Evolutionary conservation across 2,329 filamentous ascomycete genomes (phyloP).

Genomic region (Talaromyces sp.): DNA sequence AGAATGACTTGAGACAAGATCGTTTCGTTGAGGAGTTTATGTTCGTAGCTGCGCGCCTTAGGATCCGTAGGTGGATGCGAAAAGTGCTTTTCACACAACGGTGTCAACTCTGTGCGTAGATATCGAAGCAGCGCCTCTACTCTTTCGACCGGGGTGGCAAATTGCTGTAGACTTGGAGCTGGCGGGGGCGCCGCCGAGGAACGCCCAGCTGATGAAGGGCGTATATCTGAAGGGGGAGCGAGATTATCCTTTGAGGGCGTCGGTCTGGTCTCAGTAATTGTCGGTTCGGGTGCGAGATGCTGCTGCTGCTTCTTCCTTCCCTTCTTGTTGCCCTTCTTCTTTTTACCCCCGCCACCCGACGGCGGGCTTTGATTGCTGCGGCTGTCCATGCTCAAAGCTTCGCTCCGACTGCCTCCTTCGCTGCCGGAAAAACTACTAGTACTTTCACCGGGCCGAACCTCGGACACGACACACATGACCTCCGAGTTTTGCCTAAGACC

Average conservation of each 20-base stretch:
- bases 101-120: slow-evolving; percentile 37
- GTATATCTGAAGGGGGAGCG: slow-evolving; percentile 19
- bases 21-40: slow-evolving; percentile 44
- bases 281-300: slow-evolving; percentile 3
- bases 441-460: slow-evolving; percentile 31
- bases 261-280: background rate
- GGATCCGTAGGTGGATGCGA: slow-evolving; percentile 38
- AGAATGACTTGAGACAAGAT: slow-evolving; percentile 44
- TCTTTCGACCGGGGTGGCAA: slow-evolving; percentile 37
- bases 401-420: slow-evolving; percentile 24
- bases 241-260: background rate
- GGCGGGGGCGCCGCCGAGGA: slow-evolving; percentile 25
- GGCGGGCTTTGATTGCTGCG: slow-evolving; percentile 11
- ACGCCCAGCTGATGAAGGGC: slow-evolving; percentile 17
- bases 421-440: slow-evolving; percentile 34
- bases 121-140: slow-evolving; percentile 37
- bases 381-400: slow-evolving; percentile 19
- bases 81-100: slow-evolving; percentile 39
- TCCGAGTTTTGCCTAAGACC: slow-evolving; percentile 49
- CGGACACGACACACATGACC: slow-evolving; percentile 46
- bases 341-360: slow-evolving; percentile 7
- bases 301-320: slow-evolving; percentile 25
- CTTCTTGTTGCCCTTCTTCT: slow-evolving; percentile 22
- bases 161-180: slow-evolving; percentile 34
- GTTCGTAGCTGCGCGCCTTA: slow-evolving; percentile 42